Base-by-base conservation (phyloP, 495 filamentous ascomycete species). In the Penicillium salamii region DNA sequence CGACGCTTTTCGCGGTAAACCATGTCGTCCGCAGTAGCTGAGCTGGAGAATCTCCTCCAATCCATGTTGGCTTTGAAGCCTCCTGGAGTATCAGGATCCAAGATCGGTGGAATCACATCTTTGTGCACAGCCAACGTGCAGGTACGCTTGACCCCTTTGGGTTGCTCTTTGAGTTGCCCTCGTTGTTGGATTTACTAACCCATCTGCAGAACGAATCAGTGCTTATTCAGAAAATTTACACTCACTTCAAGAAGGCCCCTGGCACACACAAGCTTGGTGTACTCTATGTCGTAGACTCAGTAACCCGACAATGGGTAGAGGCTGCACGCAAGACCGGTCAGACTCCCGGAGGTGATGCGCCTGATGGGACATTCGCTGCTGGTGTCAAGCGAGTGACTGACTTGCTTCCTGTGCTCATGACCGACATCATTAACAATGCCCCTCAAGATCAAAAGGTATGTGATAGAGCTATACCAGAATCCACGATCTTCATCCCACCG, bases 271-370 rank as follows among this genome's bases (percentile, higher is more conserved):
- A 98, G 76, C 78, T 98, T 76, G 93, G 93, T 70, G 91, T 97
- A 63, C 85, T 98, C 76, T 98, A 98, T 85, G 91, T 97, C 76
- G 89, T 98, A 95, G 95, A 98, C 81, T 96, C 91, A 80, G 91
- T 98, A 85, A 91, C 90, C 68, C 88, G 93, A 72, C 90, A 91
- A 74, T 98, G 95, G 91, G 82, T 96, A 81, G 91, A 98, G 69
- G 86, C 88, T 68, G 95, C 93, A 54, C 91, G 89, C 69, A 83
- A 83, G 56, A 79, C 85, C 52, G 89, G 89, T 52, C 90, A 97
- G 68, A 76, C 84, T 48, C 77, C 90, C 62, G 88, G 85, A 64
- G 80, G 78, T 58, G 75, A 80, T 61, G 88, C 90, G 48, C 79
- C 81, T 51, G 89, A 95, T 74, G 93, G 93, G 54, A 97, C 92